Conservation (phyloP, 495 filamentous ascomycete genomes). For the Aspergillus carlsbadensis region DNA sequence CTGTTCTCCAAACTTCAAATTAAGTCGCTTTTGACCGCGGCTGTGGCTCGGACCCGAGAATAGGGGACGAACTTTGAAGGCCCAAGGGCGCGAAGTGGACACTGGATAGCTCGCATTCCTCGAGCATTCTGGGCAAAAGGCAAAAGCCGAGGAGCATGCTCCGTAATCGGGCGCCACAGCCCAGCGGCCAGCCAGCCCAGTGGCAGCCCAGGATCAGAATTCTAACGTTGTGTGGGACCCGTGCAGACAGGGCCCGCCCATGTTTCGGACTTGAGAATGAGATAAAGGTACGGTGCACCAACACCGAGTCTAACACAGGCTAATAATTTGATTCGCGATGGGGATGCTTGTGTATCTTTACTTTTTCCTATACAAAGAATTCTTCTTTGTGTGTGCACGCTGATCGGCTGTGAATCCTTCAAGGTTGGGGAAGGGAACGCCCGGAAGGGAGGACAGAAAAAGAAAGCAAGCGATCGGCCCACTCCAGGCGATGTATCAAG, state of each 20-base stretch:
- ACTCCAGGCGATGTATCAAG: constrained; percentile 30
- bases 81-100: no score
- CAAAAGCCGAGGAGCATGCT: background rate
- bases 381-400: background rate
- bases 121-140: background rate
- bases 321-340: no score
- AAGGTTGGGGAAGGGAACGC: constrained; percentile 2
- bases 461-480: constrained; percentile 21
- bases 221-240: constrained; percentile 1
- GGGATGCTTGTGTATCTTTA: background rate
- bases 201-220: background rate
- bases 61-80: background rate
- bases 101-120: background rate
- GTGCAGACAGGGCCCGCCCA: background rate
- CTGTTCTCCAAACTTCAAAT: background rate
- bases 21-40: background rate
- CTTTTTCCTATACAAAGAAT: background rate
- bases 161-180: constrained; percentile 16
- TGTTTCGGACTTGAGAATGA: background rate
- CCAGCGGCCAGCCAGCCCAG: no score
- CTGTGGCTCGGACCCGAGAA: constrained; percentile 5
- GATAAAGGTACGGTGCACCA: background rate
- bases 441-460: constrained; percentile 6
- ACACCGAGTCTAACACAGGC: no score
- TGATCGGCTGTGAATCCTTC: background rate